Conservation (phyloP, 202 grass and related monocot species). For the Elaeis oleifera region DNA sequence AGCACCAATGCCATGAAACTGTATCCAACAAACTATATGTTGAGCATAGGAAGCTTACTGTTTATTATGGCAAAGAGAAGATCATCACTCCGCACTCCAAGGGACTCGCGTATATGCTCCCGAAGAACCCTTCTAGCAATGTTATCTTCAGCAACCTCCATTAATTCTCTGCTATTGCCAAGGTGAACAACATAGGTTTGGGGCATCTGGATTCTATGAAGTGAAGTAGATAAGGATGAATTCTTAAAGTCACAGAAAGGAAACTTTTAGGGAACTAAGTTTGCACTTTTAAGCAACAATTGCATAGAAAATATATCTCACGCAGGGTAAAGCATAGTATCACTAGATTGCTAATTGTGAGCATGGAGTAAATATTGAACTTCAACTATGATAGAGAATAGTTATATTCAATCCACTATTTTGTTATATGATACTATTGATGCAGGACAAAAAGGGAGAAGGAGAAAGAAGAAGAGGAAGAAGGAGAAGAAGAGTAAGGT, state of each 20-base stretch:
- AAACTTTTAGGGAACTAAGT: neutral
- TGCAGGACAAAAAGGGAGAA: too few species aligned
- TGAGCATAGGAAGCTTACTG: slow-evolving; percentile 44
- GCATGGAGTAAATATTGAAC: too few species aligned
- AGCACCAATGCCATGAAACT: too few species aligned
- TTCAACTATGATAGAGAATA: too few species aligned
- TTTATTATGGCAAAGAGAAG: slow-evolving; percentile 94
- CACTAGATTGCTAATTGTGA: too few species aligned
- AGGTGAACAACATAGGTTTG: slow-evolving; percentile 89
- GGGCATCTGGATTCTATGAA: slow-evolving; percentile 89
- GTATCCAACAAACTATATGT: neutral
- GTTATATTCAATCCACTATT: too few species aligned
- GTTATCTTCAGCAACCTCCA: slow-evolving; percentile 75
- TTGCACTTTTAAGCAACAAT: too few species aligned
- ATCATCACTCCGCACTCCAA: slow-evolving; percentile 47
- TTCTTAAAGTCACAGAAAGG: neutral
- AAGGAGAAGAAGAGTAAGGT: too few species aligned
- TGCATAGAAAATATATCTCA: too few species aligned
- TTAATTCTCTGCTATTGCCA: slow-evolving; percentile 89
- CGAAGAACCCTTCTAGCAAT: slow-evolving; percentile 61
- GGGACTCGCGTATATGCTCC: slow-evolving; percentile 48
- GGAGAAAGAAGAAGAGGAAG: too few species aligned
- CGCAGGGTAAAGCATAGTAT: too few species aligned
- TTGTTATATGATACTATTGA: too few species aligned
- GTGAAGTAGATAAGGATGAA: neutral